Evolutionary conservation across 768 basidiomycete species (phyloP).

Genomic region (Leccinum rimulosum): DNA sequence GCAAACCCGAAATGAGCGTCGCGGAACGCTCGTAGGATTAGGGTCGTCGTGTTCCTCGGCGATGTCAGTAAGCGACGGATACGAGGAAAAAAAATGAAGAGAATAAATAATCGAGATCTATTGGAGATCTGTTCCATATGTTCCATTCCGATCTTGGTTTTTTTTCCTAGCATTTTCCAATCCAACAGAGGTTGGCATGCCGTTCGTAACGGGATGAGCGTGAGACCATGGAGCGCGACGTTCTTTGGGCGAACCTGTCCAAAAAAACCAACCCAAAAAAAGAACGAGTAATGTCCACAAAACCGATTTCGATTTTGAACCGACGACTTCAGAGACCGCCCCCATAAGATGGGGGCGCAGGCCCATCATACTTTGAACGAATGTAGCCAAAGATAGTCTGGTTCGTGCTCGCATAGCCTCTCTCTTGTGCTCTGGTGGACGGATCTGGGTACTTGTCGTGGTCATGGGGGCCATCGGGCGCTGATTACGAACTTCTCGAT

Average conservation of each 20-base stretch:
- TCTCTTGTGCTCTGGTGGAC: not conserved
- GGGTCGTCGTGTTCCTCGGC: conserved; percentile 1
- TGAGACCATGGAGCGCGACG: conserved; percentile 6
- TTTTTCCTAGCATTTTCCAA: not conserved
- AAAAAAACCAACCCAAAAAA: not conserved
- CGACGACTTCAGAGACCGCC: not conserved
- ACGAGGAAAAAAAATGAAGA: conserved; percentile 5
- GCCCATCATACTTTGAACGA: not conserved
- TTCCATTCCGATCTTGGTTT: conserved; percentile 9
- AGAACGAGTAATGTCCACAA: not conserved
- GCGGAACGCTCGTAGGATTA: conserved; percentile 23
- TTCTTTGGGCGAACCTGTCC: not conserved
- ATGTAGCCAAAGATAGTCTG: not conserved
- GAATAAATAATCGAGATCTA: not conserved
- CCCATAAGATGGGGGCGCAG: no score
- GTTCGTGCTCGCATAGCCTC: conserved; percentile 6
- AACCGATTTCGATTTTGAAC: not conserved
- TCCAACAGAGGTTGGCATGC: not conserved
- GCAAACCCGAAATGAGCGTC: conserved; percentile 17
- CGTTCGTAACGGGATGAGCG: conserved; percentile 12
- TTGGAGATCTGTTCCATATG: not conserved
- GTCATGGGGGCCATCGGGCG: not conserved
- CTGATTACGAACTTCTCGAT: not conserved
- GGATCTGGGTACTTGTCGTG: not conserved
- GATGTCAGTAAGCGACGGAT: conserved; percentile 4